Evolutionary conservation across 768 basidiomycete genomes (phyloP).

Genomic region (Phylloporus scabripes): DNA sequence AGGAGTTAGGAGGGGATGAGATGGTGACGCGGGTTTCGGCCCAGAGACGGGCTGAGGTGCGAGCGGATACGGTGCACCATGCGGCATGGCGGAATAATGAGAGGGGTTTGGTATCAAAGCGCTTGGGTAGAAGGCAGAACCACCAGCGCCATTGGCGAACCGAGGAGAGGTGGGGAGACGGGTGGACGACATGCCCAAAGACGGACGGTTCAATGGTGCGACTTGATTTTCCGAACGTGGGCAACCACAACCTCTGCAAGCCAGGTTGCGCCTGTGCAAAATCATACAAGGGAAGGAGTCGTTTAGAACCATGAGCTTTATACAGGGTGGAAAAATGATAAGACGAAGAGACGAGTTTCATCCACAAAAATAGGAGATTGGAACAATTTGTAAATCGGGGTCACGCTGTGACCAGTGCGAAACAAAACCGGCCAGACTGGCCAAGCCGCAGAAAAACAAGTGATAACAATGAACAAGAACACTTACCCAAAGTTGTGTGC

Average conservation of each 20-base stretch:
- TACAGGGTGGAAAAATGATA: conserved; percentile 9
- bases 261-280: conserved; percentile 62
- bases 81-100: conserved; percentile 23
- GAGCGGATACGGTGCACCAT: conserved; percentile 24
- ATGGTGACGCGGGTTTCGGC: conserved; percentile 36
- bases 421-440: conserved; percentile 3
- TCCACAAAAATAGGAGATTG: conserved; percentile 25
- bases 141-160: conserved; percentile 17
- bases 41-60: conserved; percentile 18
- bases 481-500: conserved; percentile 86
- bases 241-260: conserved; percentile 74
- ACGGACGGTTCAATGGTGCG: conserved; percentile 29
- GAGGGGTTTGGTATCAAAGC: conserved; percentile 26
- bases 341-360: conserved; percentile 1
- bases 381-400: conserved; percentile 21
- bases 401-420: conserved; percentile 17
- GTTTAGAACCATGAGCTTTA: conserved; percentile 37
- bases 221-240: conserved; percentile 41
- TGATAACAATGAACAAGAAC: conserved; percentile 8
- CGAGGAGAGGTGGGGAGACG: conserved; percentile 24
- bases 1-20: conserved; percentile 76
- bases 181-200: conserved; percentile 18
- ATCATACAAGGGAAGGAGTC: conserved; percentile 46
- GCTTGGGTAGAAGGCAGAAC: conserved; percentile 12
- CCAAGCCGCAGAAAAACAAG: background rate